Base-by-base conservation (phyloP, 768 basidiomycete species). In the Lentinula boryana region DNA sequence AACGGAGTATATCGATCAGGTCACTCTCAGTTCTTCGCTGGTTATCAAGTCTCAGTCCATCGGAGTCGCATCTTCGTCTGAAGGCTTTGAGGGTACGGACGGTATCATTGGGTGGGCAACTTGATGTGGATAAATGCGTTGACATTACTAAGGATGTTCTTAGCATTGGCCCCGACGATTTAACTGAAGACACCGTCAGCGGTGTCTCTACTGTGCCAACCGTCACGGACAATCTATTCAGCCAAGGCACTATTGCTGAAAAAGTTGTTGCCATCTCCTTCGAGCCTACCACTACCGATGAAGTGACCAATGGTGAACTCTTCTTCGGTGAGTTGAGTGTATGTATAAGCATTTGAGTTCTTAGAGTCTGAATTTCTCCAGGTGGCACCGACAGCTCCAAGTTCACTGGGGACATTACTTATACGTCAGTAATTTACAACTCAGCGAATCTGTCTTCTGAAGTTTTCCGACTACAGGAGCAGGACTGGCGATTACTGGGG, bases 31-130 rank as follows among this genome's bases (percentile, higher is more conserved):
- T 13, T 52, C 69, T 27, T 78, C 77, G 31, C 77, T 87, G 27
- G 75, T 76, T 56, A 80, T 89, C 58, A 60, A 72, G 12, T 52
- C 68, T 5, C 88, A 89, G 65, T 86, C 84, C 10, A 86, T 89
- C 55, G 87, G 87, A 65, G 86, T 84, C 52, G 85, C 88, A 16
- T 68, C 74, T 2, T 66, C 21, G 0, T 76, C 81, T 1, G n/a
- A 56, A 1, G 86, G 81, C 5, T 81, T 83, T 66, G 31, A 62
- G 0, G 82, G 79, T 48, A 76, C 82, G n/a, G 87, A 88, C 64
- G 87, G 87, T 15, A 88, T 89, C 62, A 62, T 88, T n/a, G 87
- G 87, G 84, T 86, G 69, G 38, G 8, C 18, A 3, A 23, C 16
- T n/a, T 60, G 23, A 13, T 23, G 32, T 12, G 13, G 2, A 27